A percentile compares a stretch with the other conserved stretches of the same genome.
These are phyloP conservation scores for Forsythia viridissima DNA, from an alignment of 257 asterid species.

Conservation along the genomic window DNA sequence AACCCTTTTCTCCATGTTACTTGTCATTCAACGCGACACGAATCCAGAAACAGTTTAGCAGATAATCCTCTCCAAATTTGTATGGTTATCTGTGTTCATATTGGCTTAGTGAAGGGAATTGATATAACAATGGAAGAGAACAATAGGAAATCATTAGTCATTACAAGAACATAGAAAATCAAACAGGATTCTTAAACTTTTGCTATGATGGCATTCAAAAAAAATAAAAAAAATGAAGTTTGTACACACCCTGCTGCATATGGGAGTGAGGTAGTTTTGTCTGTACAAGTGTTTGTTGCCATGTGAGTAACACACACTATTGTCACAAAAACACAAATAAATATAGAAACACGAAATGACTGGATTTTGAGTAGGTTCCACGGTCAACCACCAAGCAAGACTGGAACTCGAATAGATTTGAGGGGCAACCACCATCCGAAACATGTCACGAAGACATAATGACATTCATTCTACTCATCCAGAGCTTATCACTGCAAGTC, in stretches of 20 bases:
- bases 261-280: not conserved
- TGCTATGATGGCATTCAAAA: not conserved
- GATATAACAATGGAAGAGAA: not conserved
- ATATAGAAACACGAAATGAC: not conserved
- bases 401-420: not conserved
- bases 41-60: not conserved
- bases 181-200: not conserved
- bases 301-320: not conserved
- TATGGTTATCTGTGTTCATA: too few species aligned
- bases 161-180: not conserved
- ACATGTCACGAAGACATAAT: not conserved
- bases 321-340: not conserved
- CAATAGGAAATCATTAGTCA: not conserved
- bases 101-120: not conserved
- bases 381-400: not conserved
- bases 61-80: too few species aligned
- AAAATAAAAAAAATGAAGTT: not conserved
- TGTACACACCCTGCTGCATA: not conserved
- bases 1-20: not conserved
- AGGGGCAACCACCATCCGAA: not conserved
- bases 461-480: not conserved
- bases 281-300: not conserved
- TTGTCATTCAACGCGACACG: not conserved
- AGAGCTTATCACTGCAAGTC: not conserved
- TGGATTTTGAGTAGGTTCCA: too few species aligned